Conservation (phyloP, 31 red algal genomes). For the Porphyra umbilicalis region DNA sequence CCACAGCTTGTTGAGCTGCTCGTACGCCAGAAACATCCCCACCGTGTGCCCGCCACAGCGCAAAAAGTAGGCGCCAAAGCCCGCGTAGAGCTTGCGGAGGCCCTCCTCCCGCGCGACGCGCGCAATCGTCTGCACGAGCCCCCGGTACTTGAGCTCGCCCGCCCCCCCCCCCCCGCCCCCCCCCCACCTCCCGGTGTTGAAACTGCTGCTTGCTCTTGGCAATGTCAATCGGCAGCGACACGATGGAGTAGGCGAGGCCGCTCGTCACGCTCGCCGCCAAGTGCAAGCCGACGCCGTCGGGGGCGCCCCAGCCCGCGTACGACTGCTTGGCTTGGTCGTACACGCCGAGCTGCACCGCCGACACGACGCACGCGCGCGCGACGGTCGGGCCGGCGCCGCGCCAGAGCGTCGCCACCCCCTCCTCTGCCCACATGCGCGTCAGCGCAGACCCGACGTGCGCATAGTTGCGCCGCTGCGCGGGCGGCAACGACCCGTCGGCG, state of each 20-base stretch:
- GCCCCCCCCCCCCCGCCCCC: slow-evolving; percentile 11
- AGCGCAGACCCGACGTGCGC: slow-evolving; percentile 64
- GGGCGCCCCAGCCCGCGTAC: slow-evolving; percentile 10
- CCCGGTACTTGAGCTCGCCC: slow-evolving; percentile 42
- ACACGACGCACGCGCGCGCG: slow-evolving; percentile 55
- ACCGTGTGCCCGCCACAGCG: slow-evolving; percentile 80
- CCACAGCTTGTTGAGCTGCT: slow-evolving; percentile 64
- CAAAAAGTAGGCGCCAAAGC: slow-evolving; percentile 83
- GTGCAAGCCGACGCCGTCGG: slow-evolving; percentile 45
- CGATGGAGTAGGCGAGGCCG: slow-evolving; percentile 73
- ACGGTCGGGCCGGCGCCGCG: slow-evolving; percentile 74
- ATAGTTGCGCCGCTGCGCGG: slow-evolving; percentile 73
- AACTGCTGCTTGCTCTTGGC: slow-evolving; percentile 86
- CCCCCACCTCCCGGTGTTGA: slow-evolving; percentile 11
- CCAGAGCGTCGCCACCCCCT: slow-evolving; percentile 86
- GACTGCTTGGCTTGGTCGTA: slow-evolving; percentile 88
- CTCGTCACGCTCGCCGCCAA: slow-evolving; percentile 39
- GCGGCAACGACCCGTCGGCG: slow-evolving; percentile 48
- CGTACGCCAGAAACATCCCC: slow-evolving; percentile 73
- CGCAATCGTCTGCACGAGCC: slow-evolving; percentile 46
- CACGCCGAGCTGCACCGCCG: slow-evolving; percentile 78
- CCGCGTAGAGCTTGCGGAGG: slow-evolving; percentile 63
- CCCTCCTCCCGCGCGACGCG: slow-evolving; percentile 64
- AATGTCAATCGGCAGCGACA: slow-evolving; percentile 81
- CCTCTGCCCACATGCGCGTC: slow-evolving; percentile 73